These are phyloP conservation scores for Plectranthus barbatus DNA, from an alignment of 257 asterid species.

Conservation along the genomic window DNA sequence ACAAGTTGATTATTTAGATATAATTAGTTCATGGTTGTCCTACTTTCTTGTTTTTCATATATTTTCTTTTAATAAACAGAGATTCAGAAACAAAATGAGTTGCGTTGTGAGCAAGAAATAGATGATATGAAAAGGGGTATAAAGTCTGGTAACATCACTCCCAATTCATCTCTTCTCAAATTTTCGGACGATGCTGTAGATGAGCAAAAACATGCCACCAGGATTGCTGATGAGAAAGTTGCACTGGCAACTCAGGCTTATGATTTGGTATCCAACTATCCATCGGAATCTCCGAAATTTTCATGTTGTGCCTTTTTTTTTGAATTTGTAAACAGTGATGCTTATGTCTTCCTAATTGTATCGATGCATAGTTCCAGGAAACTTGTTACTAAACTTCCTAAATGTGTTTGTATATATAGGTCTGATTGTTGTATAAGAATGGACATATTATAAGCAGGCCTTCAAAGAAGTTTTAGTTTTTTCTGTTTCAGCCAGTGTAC, in stretches of 20 bases:
- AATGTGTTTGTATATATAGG: not conserved
- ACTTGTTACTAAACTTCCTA: not conserved
- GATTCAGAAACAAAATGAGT: slow-evolving; percentile 83
- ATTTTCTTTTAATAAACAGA: slow-evolving; percentile 33
- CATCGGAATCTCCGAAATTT: not conserved
- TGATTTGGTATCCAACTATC: slow-evolving; percentile 70
- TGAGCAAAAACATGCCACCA: slow-evolving; percentile 91
- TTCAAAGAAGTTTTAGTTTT: not conserved
- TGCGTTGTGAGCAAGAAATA: slow-evolving; percentile 77
- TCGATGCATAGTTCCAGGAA: not conserved
- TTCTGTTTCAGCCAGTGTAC: not conserved
- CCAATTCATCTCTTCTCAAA: slow-evolving; percentile 67
- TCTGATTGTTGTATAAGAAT: not conserved
- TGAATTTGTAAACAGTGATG: not conserved
- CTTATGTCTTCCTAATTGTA: not conserved
- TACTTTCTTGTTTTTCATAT: slow-evolving; percentile 1
- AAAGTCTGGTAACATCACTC: slow-evolving; percentile 64
- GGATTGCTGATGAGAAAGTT: slow-evolving; percentile 97
- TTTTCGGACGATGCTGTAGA: slow-evolving; percentile 86
- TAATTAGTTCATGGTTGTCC: not conserved
- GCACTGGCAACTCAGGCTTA: slow-evolving; percentile 83
- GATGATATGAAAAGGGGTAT: slow-evolving; percentile 77
- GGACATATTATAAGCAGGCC: not conserved
- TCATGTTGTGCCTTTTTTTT: not conserved
- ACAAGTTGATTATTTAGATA: not conserved